A percentile compares a stretch with the other conserved stretches of the same genome.
Evolutionary conservation across 2,329 filamentous ascomycete genomes (phyloP).

Genomic region (Fusarium denticulatum): DNA sequence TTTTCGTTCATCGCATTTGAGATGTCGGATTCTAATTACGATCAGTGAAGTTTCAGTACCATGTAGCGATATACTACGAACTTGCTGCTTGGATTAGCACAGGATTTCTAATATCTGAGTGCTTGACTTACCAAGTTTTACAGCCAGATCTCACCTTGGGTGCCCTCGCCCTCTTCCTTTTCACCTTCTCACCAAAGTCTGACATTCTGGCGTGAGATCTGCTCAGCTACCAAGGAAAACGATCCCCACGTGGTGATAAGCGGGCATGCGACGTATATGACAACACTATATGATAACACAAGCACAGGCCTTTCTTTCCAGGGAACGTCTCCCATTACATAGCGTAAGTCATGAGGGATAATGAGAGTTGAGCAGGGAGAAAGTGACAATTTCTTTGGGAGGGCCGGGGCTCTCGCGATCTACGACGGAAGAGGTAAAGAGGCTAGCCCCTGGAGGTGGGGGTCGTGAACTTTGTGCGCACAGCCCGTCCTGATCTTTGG

Average conservation of each 20-base stretch:
- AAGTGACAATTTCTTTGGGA: background rate
- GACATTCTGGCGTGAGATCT: background rate
- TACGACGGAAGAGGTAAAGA: background rate
- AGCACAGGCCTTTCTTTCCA: background rate
- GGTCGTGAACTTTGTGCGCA: background rate
- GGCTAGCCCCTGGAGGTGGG: background rate
- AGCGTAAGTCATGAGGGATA: background rate
- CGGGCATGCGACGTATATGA: background rate
- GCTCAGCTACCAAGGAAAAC: background rate
- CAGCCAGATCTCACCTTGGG: constrained; percentile 26
- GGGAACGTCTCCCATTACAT: background rate
- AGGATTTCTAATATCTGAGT: rapidly evolving
- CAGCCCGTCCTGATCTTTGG: background rate
- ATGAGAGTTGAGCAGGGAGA: background rate
- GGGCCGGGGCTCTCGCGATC: background rate
- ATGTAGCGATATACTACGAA: background rate
- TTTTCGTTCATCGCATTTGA: constrained; percentile 26
- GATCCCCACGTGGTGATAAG: background rate
- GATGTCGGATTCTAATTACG: constrained; percentile 10
- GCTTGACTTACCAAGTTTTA: background rate
- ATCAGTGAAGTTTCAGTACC: background rate
- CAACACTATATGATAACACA: background rate
- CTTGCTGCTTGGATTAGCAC: too few species aligned
- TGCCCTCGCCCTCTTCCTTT: constrained; percentile 3
- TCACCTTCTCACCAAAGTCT: background rate